Conservation (phyloP, 2,329 filamentous ascomycete species). For the Trichophyton schoenleinii region DNA sequence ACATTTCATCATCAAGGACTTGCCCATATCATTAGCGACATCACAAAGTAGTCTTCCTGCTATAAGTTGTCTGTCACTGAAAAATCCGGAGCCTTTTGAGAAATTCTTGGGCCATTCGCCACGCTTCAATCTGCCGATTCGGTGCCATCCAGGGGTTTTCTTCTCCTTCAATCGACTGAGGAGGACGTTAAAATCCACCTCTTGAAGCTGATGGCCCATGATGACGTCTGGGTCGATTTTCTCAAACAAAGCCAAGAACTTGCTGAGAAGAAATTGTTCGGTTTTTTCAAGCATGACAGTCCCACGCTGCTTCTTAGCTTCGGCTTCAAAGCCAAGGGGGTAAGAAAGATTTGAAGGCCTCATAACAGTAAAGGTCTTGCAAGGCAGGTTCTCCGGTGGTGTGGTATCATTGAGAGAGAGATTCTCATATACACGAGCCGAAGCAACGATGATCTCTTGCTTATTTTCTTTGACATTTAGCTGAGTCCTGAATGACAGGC, state of each 20-base stretch:
- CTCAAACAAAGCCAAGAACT: conserved; percentile 81
- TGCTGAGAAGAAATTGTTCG: conserved; percentile 71
- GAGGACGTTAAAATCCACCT: conserved; percentile 87
- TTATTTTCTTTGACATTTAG: conserved; percentile 91
- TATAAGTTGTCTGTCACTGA: conserved; percentile 80
- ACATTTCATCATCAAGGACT: conserved; percentile 92
- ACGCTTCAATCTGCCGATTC: conserved; percentile 75
- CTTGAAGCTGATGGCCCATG: conserved; percentile 89
- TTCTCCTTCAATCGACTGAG: conserved; percentile 76
- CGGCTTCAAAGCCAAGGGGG: conserved; percentile 72
- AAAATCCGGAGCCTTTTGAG: conserved; percentile 76
- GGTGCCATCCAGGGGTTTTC: conserved; percentile 89
- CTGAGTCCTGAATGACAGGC: conserved; percentile 71
- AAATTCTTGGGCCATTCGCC: conserved; percentile 77
- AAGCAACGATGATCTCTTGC: conserved; percentile 86
- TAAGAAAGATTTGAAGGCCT: conserved; percentile 65
- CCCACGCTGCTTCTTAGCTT: conserved; percentile 62
- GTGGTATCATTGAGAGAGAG: conserved; percentile 78
- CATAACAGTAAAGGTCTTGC: conserved; percentile 82
- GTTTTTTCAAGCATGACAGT: conserved; percentile 69
- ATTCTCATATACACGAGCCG: conserved; percentile 84
- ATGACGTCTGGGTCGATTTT: conserved; percentile 85
- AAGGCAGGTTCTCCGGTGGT: conserved; percentile 74
- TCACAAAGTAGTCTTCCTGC: conserved; percentile 85
- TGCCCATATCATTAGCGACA: conserved; percentile 89